Evolutionary conservation across 2,329 filamentous ascomycete species (phyloP).

Genomic region (Aspergillus felis): DNA sequence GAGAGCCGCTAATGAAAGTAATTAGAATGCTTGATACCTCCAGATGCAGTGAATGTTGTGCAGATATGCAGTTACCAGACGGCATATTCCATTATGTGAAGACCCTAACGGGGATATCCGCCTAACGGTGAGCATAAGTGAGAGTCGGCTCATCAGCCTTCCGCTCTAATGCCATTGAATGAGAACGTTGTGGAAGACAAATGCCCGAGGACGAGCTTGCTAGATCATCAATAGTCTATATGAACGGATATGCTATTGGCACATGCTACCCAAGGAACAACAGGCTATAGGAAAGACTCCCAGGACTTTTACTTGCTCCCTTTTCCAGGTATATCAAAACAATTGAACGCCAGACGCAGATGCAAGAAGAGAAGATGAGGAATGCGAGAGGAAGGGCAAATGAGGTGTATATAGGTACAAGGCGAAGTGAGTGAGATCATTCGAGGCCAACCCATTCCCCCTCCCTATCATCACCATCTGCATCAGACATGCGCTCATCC

Average conservation of each 20-base stretch:
- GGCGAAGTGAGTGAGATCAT: constrained; percentile 24
- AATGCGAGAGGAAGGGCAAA: constrained; percentile 9
- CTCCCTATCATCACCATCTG: constrained; percentile 38
- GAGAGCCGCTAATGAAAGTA: background rate
- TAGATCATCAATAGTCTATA: constrained; percentile 2
- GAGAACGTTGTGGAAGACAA: background rate
- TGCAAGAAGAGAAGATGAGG: constrained; percentile 21
- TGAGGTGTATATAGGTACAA: constrained; percentile 15
- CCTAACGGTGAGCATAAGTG: background rate
- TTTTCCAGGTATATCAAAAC: constrained; percentile 23
- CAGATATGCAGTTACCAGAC: background rate
- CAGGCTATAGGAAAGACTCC: constrained; percentile 10
- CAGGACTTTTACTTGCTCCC: constrained; percentile 17
- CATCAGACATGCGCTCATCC: constrained; percentile 29
- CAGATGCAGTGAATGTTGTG: background rate
- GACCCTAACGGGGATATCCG: background rate
- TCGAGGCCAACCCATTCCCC: constrained; percentile 55
- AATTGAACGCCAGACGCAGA: constrained; percentile 26
- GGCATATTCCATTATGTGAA: background rate
- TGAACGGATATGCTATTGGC: constrained; percentile 2
- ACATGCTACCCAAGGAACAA: background rate
- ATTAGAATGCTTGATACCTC: background rate
- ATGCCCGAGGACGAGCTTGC: background rate
- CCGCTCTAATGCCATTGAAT: too few species aligned
- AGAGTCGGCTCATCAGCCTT: background rate